Percentiles rank a stretch among this genome's conserved stretches.
Evolutionary conservation across 1,139 yeast genomes (phyloP).

Genomic region (Hansenula sp.): DNA sequence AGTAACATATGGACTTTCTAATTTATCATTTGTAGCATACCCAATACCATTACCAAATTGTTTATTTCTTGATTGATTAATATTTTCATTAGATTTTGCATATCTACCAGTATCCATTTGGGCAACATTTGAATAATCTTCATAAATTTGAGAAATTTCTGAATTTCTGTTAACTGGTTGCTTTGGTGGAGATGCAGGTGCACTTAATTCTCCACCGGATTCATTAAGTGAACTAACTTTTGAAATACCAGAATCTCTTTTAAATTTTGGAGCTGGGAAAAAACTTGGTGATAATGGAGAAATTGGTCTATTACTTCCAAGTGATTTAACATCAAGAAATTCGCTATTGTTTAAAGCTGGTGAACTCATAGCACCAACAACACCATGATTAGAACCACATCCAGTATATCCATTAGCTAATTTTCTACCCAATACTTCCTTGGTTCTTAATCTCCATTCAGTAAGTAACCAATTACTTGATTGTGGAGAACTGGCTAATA

Average conservation of each 20-base stretch:
- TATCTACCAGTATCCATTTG: conserved; percentile 2
- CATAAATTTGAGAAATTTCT: conserved; percentile 23
- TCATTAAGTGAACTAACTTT: conserved; percentile 16
- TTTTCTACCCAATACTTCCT: conserved; percentile 58
- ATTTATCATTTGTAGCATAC: neutral
- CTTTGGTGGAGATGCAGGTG: conserved; percentile 13
- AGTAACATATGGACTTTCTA: conserved; percentile 12
- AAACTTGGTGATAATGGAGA: conserved; percentile 26
- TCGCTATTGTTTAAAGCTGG: conserved; percentile 34
- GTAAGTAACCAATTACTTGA: conserved; percentile 55
- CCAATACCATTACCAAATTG: neutral
- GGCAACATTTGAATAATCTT: conserved; percentile 21
- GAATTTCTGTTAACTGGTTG: conserved; percentile 19
- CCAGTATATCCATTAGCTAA: conserved; percentile 76
- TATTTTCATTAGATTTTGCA: conserved; percentile 5
- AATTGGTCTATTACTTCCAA: conserved; percentile 21
- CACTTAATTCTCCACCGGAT: conserved; percentile 8
- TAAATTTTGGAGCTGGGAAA: conserved; percentile 20
- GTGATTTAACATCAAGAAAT: conserved; percentile 24
- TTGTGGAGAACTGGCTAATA: conserved; percentile 34
- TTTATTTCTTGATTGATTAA: neutral
- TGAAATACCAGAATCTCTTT: conserved; percentile 17
- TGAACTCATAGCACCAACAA: conserved; percentile 53
- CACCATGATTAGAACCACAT: conserved; percentile 67
- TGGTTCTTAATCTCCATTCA: conserved; percentile 67